These are phyloP conservation scores for Acidiella bohemica DNA, from an alignment of 495 filamentous ascomycete genomes.

Conservation along the genomic window DNA sequence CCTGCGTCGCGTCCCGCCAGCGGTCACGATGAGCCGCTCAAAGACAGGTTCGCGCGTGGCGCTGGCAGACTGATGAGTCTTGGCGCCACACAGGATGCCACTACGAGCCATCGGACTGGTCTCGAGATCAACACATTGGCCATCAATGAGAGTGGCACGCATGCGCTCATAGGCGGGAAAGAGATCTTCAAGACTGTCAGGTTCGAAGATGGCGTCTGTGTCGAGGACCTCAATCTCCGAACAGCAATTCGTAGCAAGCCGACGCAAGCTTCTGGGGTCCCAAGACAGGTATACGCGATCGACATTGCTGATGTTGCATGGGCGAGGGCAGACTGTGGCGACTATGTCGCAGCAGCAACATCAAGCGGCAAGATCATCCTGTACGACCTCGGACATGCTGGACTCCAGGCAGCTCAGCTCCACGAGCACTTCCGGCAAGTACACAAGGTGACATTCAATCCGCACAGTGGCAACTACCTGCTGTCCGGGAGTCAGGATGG, in stretches of 20 bases:
- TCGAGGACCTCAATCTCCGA: constrained; percentile 69
- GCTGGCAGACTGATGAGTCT: constrained; percentile 5
- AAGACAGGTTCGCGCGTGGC: background rate
- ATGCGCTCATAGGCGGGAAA: constrained; percentile 67
- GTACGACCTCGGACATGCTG: constrained; percentile 65
- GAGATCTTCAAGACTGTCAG: constrained; percentile 75
- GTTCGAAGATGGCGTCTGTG: constrained; percentile 53
- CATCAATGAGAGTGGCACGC: constrained; percentile 58
- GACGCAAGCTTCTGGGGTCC: constrained; percentile 42
- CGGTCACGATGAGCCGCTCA: background rate
- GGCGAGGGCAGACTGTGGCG: constrained; percentile 52
- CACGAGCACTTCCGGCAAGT: constrained; percentile 87
- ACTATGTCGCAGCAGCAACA: constrained; percentile 68
- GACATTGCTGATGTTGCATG: constrained; percentile 77
- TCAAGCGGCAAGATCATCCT: constrained; percentile 75
- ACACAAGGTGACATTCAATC: constrained; percentile 82
- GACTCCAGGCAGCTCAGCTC: constrained; percentile 60
- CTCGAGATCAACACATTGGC: constrained; percentile 64
- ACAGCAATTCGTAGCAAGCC: constrained; percentile 59
- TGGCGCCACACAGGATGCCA: constrained; percentile 49
- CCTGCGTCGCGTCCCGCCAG: constrained; percentile 7
- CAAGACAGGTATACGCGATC: constrained; percentile 54
- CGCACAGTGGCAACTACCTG: constrained; percentile 58
- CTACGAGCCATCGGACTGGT: constrained; percentile 49
- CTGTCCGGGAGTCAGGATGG: constrained; percentile 89